phyloP scores from a whole-genome alignment of 805 yeast species.

The Candida khao-thaluensis region DNA sequence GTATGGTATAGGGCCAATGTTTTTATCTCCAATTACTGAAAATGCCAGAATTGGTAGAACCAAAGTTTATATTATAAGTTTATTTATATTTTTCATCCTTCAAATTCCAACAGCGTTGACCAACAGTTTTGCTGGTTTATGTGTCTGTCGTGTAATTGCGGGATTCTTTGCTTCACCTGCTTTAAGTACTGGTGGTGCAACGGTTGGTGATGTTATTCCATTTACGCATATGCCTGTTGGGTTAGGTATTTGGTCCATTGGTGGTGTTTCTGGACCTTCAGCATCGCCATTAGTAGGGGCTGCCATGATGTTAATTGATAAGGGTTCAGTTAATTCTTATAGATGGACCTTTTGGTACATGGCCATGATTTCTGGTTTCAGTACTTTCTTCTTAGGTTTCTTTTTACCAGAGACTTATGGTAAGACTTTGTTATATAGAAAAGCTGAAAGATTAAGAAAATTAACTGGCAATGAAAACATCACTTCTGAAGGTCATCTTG shows the following conservation, averaged over 20 bases:
- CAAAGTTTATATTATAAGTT: conserved; percentile 46
- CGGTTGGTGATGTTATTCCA: conserved; percentile 48
- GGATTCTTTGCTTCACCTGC: conserved; percentile 60
- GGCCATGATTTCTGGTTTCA: conserved; percentile 39
- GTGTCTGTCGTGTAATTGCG: conserved; percentile 50
- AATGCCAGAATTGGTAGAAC: conserved; percentile 55
- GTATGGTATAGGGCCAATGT: conserved; percentile 61
- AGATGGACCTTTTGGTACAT: conserved; percentile 51
- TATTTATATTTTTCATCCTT: conserved; percentile 48
- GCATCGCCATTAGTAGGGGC: conserved; percentile 60
- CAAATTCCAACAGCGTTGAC: conserved; percentile 60
- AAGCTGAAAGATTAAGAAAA: conserved; percentile 48
- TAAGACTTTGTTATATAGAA: conserved; percentile 44
- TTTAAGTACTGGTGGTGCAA: conserved; percentile 58
- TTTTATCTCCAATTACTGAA: conserved; percentile 61
- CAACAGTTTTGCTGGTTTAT: conserved; percentile 50
- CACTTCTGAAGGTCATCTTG: conserved; percentile 39
- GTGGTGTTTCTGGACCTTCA: conserved; percentile 55
- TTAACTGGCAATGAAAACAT: conserved; percentile 49
- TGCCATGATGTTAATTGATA: conserved; percentile 47
- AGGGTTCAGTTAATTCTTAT: conserved; percentile 3
- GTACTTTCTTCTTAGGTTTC: conserved; percentile 34
- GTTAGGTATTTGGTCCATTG: conserved; percentile 52
- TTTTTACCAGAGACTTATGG: conserved; percentile 50
- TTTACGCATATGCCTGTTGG: conserved; percentile 45